Evolutionary conservation across 225 moss, liverwort and hornwort species (phyloP).

Genomic region (Polytrichum formosum): DNA sequence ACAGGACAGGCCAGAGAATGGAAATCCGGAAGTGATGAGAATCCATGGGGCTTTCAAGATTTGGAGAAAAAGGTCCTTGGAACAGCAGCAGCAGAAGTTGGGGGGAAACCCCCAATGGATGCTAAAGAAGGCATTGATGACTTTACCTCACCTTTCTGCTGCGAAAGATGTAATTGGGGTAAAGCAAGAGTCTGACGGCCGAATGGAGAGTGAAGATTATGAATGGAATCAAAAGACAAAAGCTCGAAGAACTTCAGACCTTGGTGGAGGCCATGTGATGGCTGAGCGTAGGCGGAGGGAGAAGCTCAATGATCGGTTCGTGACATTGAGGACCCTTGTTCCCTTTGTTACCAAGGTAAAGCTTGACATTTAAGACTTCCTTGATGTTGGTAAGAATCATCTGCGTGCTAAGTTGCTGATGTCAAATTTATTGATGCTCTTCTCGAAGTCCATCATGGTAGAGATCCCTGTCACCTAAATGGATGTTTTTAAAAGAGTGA

Average conservation of each 20-base stretch:
- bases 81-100: conserved; percentile 1
- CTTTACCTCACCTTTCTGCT: conserved; percentile 21
- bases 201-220: background rate
- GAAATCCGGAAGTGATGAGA: background rate
- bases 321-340: conserved; percentile 66
- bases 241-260: conserved; percentile 21
- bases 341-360: conserved; percentile 72
- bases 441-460: background rate
- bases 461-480: no score
- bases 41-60: background rate
- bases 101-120: conserved; percentile 36
- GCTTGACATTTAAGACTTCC: background rate
- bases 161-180: no score
- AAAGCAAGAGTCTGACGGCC: no score
- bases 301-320: conserved; percentile 69
- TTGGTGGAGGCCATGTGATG: conserved; percentile 57
- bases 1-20: conserved; percentile 35
- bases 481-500: background rate
- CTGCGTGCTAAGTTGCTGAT: background rate
- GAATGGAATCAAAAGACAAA: conserved; percentile 2
- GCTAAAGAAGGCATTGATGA: conserved; percentile 49
- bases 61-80: conserved; percentile 6
- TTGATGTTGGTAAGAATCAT: background rate
- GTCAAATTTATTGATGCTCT: no score
- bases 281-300: conserved; percentile 77